phyloP scores from a whole-genome alignment of 768 basidiomycete genomes.

The Lactarius deliciosus region DNA sequence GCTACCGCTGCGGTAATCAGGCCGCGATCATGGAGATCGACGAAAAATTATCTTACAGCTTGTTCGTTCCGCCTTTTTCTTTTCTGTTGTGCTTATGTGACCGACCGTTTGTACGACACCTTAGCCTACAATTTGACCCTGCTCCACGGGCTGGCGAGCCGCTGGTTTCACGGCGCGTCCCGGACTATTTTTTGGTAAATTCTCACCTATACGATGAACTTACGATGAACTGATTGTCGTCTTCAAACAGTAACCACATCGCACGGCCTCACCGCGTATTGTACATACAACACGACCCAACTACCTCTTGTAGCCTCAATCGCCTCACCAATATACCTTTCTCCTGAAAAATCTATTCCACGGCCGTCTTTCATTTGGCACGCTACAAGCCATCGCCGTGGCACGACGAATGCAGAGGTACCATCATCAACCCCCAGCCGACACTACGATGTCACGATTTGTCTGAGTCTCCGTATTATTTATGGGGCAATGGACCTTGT shows the following conservation, averaged over 20 bases:
- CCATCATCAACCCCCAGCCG: constrained; percentile 5
- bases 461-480: constrained; percentile 23
- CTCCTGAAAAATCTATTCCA: constrained; percentile 16
- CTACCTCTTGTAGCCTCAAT: constrained; percentile 29
- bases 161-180: constrained; percentile 91
- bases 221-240: not conserved
- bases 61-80: constrained; percentile 51
- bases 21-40: constrained; percentile 99
- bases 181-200: constrained; percentile 89
- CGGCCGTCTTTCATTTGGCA: constrained; percentile 1
- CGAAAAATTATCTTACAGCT: constrained; percentile 93
- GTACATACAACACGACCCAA: constrained; percentile 31
- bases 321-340: constrained; percentile 30
- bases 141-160: constrained; percentile 98
- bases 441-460: constrained; percentile 22
- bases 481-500: constrained; percentile 25
- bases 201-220: not conserved
- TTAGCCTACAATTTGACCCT: constrained; percentile 98
- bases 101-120: constrained; percentile 5
- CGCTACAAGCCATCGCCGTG: constrained; percentile 7
- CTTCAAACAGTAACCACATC: constrained; percentile 23
- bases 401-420: constrained; percentile 13
- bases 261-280: constrained; percentile 25
- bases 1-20: constrained; percentile 99
- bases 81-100: constrained; percentile 17